A percentile compares a stretch with the other conserved stretches of the same genome.
Conservation (phyloP, 2,329 filamentous ascomycete species). For the Cordyceps farinosa region DNA sequence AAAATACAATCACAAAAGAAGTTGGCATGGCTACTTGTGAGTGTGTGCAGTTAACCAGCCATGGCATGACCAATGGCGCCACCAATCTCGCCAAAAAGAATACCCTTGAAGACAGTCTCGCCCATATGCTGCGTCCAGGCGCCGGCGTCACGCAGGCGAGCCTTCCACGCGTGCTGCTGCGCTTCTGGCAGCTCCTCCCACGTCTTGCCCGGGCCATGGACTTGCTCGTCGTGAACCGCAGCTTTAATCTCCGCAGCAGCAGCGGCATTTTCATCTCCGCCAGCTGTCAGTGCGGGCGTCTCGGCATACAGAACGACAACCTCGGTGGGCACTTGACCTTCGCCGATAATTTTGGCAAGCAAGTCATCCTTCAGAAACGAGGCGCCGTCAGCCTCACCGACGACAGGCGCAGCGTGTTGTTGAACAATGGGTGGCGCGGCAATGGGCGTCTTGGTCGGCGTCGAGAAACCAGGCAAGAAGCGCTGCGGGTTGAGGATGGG, state of each 20-base stretch:
- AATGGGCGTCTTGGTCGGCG: slow-evolving; percentile 25
- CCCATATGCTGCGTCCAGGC: slow-evolving; percentile 79
- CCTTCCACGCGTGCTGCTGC: slow-evolving; percentile 66
- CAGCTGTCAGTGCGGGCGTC: slow-evolving; percentile 20
- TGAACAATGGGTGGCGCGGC: slow-evolving; percentile 20
- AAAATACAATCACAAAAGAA: neutral
- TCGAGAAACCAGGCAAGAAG: slow-evolving; percentile 44
- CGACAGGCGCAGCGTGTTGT: slow-evolving; percentile 6
- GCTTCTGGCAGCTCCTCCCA: slow-evolving; percentile 68
- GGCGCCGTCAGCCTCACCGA: slow-evolving; percentile 25
- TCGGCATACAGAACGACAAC: slow-evolving; percentile 38
- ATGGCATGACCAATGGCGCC: slow-evolving; percentile 56
- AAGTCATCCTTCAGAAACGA: slow-evolving; percentile 31
- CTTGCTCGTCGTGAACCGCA: slow-evolving; percentile 44
- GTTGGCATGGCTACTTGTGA: neutral
- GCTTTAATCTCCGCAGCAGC: slow-evolving; percentile 33
- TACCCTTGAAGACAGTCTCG: slow-evolving; percentile 70
- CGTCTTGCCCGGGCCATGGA: slow-evolving; percentile 51
- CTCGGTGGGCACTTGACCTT: slow-evolving; percentile 33
- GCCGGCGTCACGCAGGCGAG: slow-evolving; percentile 63
- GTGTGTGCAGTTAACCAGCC: slow-evolving; percentile 29
- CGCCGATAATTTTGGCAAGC: slow-evolving; percentile 36
- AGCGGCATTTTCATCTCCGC: slow-evolving; percentile 20
- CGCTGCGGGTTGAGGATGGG: slow-evolving; percentile 54
- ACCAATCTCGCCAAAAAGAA: slow-evolving; percentile 72